phyloP scores from a whole-genome alignment of 345 rosid genomes.

The Populus nigra region DNA sequence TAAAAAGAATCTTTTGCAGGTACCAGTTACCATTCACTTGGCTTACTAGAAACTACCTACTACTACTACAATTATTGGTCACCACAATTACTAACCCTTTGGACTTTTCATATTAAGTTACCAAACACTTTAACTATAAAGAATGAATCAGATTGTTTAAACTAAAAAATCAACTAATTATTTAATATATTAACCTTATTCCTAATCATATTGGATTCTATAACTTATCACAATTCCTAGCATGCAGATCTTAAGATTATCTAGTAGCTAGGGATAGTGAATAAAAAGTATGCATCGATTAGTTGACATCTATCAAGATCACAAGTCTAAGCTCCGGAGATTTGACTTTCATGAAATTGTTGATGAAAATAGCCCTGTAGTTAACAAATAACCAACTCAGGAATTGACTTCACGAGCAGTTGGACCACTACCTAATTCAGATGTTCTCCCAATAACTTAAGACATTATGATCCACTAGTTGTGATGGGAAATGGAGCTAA shows the following conservation, averaged over 20 bases:
- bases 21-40: too few relatives aligned
- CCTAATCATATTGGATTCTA: too few relatives aligned
- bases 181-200: too few relatives aligned
- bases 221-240: too few relatives aligned
- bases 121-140: too few relatives aligned
- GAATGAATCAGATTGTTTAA: rapidly evolving
- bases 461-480: not conserved
- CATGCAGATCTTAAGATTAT: not conserved
- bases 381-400: not conserved
- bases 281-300: too few relatives aligned
- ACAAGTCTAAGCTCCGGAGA: not conserved
- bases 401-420: not conserved
- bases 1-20: rapidly evolving
- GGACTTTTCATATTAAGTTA: too few relatives aligned
- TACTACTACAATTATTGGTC: rapidly evolving
- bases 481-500: not conserved
- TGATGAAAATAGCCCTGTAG: not conserved
- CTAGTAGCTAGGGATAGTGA: not conserved
- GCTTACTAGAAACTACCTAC: rapidly evolving
- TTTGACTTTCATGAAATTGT: too few relatives aligned
- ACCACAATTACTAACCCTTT: too few relatives aligned
- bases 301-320: too few relatives aligned
- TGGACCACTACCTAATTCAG: not conserved
- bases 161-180: too few relatives aligned
- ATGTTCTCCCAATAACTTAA: too few relatives aligned